Evolutionary conservation across 208 protist species (phyloP).

Genomic region (Kentomonas sorsogonicus): DNA sequence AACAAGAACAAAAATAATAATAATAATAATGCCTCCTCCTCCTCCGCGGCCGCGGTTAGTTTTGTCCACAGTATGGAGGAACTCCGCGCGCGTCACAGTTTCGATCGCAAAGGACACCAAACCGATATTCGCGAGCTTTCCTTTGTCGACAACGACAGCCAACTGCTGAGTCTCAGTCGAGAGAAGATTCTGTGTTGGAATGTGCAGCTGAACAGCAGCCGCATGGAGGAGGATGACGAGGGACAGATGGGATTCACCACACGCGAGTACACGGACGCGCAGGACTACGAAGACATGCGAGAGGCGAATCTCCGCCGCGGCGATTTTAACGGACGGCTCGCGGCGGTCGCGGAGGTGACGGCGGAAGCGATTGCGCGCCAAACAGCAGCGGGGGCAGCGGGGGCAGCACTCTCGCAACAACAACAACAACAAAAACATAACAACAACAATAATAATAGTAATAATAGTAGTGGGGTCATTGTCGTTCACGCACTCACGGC

Average conservation of each 20-base stretch:
- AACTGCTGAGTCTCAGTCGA: slow-evolving; percentile 71
- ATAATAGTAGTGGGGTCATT: not conserved
- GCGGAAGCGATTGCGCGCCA: slow-evolving; percentile 10
- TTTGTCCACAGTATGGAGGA: slow-evolving; percentile 70
- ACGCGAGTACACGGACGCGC: slow-evolving; percentile 26
- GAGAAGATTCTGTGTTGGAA: slow-evolving; percentile 83
- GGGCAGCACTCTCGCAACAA: not conserved
- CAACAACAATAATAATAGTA: too few species aligned
- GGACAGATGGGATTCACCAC: too few species aligned
- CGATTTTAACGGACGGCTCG: slow-evolving; percentile 51
- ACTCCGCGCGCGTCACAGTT: slow-evolving; percentile 44
- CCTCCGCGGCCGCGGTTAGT: too few species aligned
- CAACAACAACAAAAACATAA: too few species aligned
- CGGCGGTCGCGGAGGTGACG: slow-evolving; percentile 39
- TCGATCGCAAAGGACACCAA: slow-evolving; percentile 64
- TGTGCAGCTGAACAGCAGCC: slow-evolving; percentile 35
- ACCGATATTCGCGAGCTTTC: slow-evolving; percentile 60
- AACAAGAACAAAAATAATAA: too few species aligned
- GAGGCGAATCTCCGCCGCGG: slow-evolving; percentile 59
- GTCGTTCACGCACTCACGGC: slow-evolving; percentile 17
- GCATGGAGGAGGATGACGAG: slow-evolving; percentile 34
- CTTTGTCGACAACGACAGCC: slow-evolving; percentile 80
- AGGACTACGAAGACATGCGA: slow-evolving; percentile 71
- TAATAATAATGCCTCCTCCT: too few species aligned
- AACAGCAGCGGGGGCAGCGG: not conserved